A percentile compares a stretch with the other conserved stretches of the same genome.
phyloP scores from a whole-genome alignment of 345 rosid species.

The Citrus australasica region DNA sequence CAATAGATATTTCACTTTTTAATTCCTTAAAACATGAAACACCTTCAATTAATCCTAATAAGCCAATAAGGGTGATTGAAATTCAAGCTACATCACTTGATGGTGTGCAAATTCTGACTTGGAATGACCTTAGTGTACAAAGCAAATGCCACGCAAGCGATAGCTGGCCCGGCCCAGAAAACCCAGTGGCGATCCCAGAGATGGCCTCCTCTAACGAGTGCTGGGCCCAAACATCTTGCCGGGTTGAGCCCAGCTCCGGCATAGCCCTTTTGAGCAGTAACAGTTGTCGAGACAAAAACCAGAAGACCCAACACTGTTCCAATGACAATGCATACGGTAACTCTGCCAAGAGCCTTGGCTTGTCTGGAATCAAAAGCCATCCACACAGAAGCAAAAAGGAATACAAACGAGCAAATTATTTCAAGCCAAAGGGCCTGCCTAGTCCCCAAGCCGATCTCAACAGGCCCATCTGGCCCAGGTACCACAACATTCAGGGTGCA shows the following conservation, averaged over 20 bases:
- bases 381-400: conserved; percentile 38
- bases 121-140: conserved; percentile 24
- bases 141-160: conserved; percentile 23
- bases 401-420: conserved; percentile 35
- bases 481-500: conserved; percentile 18
- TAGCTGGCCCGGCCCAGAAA: conserved; percentile 28
- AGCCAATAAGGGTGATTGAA: neutral
- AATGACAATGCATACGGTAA: conserved; percentile 22
- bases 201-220: conserved; percentile 23
- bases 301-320: conserved; percentile 36
- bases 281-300: conserved; percentile 38
- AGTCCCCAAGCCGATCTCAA: conserved; percentile 10
- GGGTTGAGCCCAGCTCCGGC: conserved; percentile 53
- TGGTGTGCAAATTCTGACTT: conserved; percentile 5
- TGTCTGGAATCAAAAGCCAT: conserved; percentile 43
- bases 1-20: neutral
- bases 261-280: conserved; percentile 37
- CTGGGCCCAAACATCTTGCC: conserved; percentile 47
- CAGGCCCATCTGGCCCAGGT: conserved; percentile 28
- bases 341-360: conserved; percentile 31
- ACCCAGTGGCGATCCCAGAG: conserved; percentile 35
- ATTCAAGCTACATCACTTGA: neutral
- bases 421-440: conserved; percentile 31
- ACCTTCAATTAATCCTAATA: neutral
- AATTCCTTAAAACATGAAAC: neutral